These are phyloP conservation scores for Candida takata DNA, from an alignment of 805 yeast genomes.

Conservation along the genomic window DNA sequence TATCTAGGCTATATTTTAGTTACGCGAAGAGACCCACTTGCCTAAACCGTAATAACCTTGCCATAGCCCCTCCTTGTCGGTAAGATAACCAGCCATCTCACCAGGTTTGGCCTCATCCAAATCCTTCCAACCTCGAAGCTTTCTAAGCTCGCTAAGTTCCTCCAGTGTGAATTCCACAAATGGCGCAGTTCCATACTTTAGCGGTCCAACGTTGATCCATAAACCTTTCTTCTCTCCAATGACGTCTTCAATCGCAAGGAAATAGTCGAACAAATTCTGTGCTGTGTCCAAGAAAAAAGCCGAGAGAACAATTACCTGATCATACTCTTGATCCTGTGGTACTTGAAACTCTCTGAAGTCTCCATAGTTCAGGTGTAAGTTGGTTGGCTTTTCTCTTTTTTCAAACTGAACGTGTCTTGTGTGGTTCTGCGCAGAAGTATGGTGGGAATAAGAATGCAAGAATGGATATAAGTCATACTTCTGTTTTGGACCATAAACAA, in stretches of 20 bases:
- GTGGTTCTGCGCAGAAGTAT: slow-evolving; percentile 42
- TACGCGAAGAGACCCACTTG: slow-evolving; percentile 37
- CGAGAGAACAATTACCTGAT: slow-evolving; percentile 50
- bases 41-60: slow-evolving; percentile 70
- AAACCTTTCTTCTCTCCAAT: slow-evolving; percentile 40
- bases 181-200: slow-evolving; percentile 86
- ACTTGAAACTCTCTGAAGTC: slow-evolving; percentile 56
- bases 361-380: slow-evolving; percentile 42
- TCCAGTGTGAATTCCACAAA: slow-evolving; percentile 64
- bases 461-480: slow-evolving; percentile 36
- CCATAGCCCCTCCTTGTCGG: slow-evolving; percentile 62
- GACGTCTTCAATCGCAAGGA: slow-evolving; percentile 53
- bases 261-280: slow-evolving; percentile 70
- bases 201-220: slow-evolving; percentile 92
- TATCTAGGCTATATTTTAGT: too few relatives aligned
- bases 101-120: slow-evolving; percentile 29
- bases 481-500: slow-evolving; percentile 33
- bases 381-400: slow-evolving; percentile 36
- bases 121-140: slow-evolving; percentile 57
- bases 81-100: slow-evolving; percentile 51
- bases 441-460: slow-evolving; percentile 66
- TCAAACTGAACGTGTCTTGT: slow-evolving; percentile 33
- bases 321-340: slow-evolving; percentile 24
- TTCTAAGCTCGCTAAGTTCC: slow-evolving; percentile 54
- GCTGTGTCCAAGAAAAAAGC: slow-evolving; percentile 91